Conservation (phyloP, 202 grass and related monocot species). For the Panicum hallii region DNA sequence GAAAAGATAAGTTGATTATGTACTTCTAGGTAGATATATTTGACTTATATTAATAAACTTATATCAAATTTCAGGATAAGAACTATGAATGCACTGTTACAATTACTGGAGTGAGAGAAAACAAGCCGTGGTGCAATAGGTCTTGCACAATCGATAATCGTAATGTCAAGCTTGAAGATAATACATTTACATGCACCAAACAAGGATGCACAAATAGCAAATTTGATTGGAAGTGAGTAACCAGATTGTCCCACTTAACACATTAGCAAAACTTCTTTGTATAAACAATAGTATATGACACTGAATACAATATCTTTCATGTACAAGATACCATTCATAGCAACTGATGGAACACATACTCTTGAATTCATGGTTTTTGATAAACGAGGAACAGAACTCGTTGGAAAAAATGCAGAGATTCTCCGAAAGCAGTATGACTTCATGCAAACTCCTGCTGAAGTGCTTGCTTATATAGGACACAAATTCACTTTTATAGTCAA, state of each 20-base stretch:
- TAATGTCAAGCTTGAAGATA: background rate
- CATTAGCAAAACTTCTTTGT: too few relatives aligned
- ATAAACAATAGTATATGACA: background rate
- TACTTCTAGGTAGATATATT: background rate
- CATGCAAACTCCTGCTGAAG: background rate
- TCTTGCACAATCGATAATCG: background rate
- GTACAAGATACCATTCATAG: background rate
- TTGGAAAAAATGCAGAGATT: background rate
- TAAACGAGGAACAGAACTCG: background rate
- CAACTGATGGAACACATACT: background rate
- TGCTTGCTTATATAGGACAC: background rate
- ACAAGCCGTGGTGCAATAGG: background rate
- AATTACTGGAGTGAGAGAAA: background rate
- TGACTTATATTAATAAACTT: background rate
- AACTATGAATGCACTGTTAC: background rate
- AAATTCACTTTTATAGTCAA: background rate
- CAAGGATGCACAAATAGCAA: background rate
- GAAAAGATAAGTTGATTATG: background rate
- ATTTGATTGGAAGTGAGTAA: background rate
- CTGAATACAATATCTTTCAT: background rate
- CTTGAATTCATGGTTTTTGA: slow-evolving; percentile 2
- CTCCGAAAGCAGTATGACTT: background rate
- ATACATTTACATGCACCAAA: background rate
- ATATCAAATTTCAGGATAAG: background rate
- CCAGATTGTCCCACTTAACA: background rate